These are phyloP conservation scores for Rhodotorula graminis DNA, from an alignment of 768 basidiomycete species.

Conservation along the genomic window DNA sequence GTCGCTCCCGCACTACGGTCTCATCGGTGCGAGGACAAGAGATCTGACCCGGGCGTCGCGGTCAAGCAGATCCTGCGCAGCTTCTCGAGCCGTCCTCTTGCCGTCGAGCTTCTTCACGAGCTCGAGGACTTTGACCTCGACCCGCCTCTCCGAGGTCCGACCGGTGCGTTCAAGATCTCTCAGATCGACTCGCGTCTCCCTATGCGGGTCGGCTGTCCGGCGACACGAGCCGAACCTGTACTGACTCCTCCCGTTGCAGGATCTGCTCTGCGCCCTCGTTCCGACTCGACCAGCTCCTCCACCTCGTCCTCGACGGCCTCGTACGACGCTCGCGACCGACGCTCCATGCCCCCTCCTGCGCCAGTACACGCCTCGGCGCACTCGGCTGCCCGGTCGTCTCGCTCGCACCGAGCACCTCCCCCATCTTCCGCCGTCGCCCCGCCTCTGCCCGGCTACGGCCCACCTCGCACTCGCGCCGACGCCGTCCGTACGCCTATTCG, in stretches of 20 bases:
- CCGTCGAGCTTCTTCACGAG: slow-evolving; percentile 27
- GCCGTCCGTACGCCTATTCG: background rate
- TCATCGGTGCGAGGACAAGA: too few species aligned
- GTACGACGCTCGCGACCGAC: background rate
- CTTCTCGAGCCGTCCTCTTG: slow-evolving; percentile 29
- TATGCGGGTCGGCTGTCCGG: too few species aligned
- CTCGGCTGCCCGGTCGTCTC: background rate
- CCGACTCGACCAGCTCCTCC: background rate
- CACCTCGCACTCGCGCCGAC: slow-evolving; percentile 20
- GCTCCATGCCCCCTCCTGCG: slow-evolving; percentile 2
- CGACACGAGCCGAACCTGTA: too few species aligned
- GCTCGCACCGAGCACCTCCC: background rate
- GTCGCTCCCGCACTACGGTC: slow-evolving; percentile 21
- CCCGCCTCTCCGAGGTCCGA: background rate
- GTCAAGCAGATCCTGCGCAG: slow-evolving; percentile 19
- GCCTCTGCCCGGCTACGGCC: slow-evolving; percentile 34
- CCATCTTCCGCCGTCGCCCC: slow-evolving; percentile 2
- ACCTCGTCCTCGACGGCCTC: slow-evolving; percentile 2
- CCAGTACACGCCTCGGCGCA: background rate
- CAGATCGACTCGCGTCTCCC: background rate
- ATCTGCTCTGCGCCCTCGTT: background rate
- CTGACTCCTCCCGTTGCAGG: too few species aligned
- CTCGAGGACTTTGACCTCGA: slow-evolving; percentile 27
- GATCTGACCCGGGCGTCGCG: too few species aligned
- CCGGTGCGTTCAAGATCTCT: background rate